Conservation (phyloP, 371 early-diverging fungal species). For the Mortierella sp. region DNA sequence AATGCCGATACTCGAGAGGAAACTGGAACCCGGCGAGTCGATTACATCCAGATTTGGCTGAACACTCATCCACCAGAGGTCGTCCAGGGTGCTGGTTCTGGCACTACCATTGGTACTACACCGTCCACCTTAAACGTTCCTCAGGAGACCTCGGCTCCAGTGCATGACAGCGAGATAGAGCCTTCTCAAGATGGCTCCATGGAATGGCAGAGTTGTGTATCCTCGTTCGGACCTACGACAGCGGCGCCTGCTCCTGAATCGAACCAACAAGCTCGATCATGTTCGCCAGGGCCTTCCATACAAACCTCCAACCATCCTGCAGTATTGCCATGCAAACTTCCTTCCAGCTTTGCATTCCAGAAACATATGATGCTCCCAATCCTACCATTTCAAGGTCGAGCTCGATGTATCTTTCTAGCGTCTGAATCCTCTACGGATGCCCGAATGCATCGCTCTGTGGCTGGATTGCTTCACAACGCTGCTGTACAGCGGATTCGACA, state of each 20-base stretch:
- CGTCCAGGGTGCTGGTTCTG: not conserved
- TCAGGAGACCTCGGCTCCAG: not conserved
- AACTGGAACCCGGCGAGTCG: not conserved
- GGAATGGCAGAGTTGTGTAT: constrained; percentile 34
- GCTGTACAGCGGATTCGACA: constrained; percentile 26
- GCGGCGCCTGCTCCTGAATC: not conserved
- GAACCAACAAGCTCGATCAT: not conserved
- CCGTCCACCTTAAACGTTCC: not conserved
- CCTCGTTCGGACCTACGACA: constrained; percentile 14
- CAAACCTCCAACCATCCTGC: not conserved
- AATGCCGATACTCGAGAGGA: not conserved
- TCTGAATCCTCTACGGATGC: not conserved
- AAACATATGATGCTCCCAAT: constrained; percentile 21
- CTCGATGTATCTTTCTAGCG: constrained; percentile 30
- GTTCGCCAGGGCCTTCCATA: not conserved
- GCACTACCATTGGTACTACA: not conserved
- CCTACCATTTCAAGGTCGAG: constrained; percentile 21
- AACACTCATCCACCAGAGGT: not conserved
- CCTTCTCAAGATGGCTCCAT: not conserved
- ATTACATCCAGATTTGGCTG: constrained; percentile 37
- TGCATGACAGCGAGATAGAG: not conserved
- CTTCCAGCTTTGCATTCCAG: constrained; percentile 15
- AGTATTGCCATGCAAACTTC: not conserved
- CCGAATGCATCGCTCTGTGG: constrained; percentile 17
- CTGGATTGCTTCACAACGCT: constrained; percentile 29